Evolutionary conservation across 768 basidiomycete genomes (phyloP).

Genomic region (Lentinula guzmanii): DNA sequence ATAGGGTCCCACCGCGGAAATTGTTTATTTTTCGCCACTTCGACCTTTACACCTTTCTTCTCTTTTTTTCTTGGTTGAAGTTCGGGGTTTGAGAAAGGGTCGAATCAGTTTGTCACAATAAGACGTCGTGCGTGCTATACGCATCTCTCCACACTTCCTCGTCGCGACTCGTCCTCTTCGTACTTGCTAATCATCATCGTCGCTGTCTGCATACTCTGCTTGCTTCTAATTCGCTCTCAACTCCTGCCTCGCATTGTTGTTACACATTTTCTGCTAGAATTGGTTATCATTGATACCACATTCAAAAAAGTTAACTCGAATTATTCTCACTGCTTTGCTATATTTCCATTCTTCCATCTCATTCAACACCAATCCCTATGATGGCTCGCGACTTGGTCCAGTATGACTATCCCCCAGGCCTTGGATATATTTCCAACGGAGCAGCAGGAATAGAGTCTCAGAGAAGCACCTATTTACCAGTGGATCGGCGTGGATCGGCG

Average conservation of each 20-base stretch:
- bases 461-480: not conserved
- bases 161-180: not conserved
- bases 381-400: conserved; percentile 4
- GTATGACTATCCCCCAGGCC: not conserved
- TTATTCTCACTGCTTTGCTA: not conserved
- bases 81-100: not conserved
- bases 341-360: not conserved
- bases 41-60: not conserved
- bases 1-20: not conserved
- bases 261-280: not conserved
- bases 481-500: conserved; percentile 6
- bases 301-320: not conserved
- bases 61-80: not conserved
- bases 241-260: conserved; percentile 3
- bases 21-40: not conserved
- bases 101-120: not conserved
- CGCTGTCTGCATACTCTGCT: conserved; percentile 2
- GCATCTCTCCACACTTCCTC: not conserved
- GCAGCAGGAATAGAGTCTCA: not conserved
- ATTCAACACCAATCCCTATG: not conserved
- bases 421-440: conserved; percentile 1
- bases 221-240: not conserved
- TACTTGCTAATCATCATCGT: conserved; percentile 2
- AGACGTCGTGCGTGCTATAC: not conserved
- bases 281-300: not conserved